Evolutionary conservation across 805 yeast genomes (phyloP).

Genomic region (Sungouiella thailandica): DNA sequence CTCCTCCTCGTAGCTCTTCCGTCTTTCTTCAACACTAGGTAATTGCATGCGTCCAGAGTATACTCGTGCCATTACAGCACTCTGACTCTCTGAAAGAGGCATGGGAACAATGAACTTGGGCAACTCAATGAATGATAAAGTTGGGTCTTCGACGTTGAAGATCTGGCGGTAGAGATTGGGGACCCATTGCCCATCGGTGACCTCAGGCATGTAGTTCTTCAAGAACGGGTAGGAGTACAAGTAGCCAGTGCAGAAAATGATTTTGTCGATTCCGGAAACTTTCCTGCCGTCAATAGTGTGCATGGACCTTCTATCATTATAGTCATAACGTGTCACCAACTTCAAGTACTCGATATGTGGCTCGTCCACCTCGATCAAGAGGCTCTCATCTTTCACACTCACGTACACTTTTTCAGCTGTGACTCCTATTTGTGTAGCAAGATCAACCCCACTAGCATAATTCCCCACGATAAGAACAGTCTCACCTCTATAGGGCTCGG

Average conservation of each 20-base stretch:
- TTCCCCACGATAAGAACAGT: constrained; percentile 65
- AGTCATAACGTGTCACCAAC: constrained; percentile 9
- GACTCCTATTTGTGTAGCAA: constrained; percentile 56
- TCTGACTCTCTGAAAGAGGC: constrained; percentile 15
- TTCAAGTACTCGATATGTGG: constrained; percentile 7
- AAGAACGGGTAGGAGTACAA: constrained; percentile 15
- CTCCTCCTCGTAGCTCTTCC: constrained; percentile 8
- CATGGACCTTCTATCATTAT: constrained; percentile 4
- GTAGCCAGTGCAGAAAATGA: constrained; percentile 17
- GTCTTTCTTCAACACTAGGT: constrained; percentile 7
- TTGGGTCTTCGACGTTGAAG: constrained; percentile 13
- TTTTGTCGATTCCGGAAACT: constrained; percentile 8
- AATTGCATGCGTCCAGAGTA: constrained; percentile 10
- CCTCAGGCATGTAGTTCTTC: constrained; percentile 3
- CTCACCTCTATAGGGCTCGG: constrained; percentile 20
- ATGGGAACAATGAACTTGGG: constrained; percentile 13
- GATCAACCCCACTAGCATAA: constrained; percentile 73
- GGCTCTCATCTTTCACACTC: constrained; percentile 5
- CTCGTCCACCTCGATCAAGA: constrained; percentile 5
- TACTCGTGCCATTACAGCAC: constrained; percentile 15
- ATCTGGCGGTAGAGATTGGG: constrained; percentile 12
- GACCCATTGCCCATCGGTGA: constrained; percentile 13
- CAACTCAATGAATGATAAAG: constrained; percentile 13
- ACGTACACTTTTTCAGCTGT: constrained; percentile 14
- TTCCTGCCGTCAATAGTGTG: constrained; percentile 6